Evolutionary conservation across 345 rosid species (phyloP), one percentile per base, ranked within the genome.

Genomic region (Salix brachista): DNA sequence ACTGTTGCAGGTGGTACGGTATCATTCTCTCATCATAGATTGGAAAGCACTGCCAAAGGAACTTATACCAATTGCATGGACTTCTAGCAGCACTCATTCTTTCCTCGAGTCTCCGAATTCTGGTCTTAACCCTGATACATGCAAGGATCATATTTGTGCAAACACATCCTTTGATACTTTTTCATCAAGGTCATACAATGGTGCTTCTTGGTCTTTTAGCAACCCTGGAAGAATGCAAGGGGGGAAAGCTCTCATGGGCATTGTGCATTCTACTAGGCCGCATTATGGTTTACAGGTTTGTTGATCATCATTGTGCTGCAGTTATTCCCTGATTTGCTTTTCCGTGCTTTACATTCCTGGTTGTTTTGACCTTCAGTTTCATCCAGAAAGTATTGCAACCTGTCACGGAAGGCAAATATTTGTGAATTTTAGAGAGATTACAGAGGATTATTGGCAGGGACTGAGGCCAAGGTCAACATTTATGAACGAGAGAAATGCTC

Each of bases 321-420:
- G 13, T 72, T 41, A 44, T 25, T 41, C 21, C 50, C 8, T 34
- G 18, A 16, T 72, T 75, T 66, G 67, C 50, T 69, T 56, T 77
- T 70, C 23, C 34, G 2, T 52, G 18, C 74, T 48, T 56, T 41
- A 28, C 77, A 71, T 77, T 66, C 56, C 79, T 87, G 75, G 82
- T 75, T 81, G 77, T 68, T 74, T 71, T 46, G 61, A 16, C 60
- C 68, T 71, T 65, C 88, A 95, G 97, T 95, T 95, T 91, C 98
- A 95, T 84, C 98, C 98, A 16, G 98, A 93, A 83, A 95, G 99
- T 83, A 87, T 95, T 82, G 99, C 98, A 36, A 95, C 98, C 64
- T 78, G 81, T 70, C 82, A 91, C 67, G 97, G 99, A 67, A 91
- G 87, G 75, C 89, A 86, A 78, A 81, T 95, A 72, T 91, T 95